Evolutionary conservation across 805 yeast genomes (phyloP).

Genomic region (Metschnikowia noctiluminum): DNA sequence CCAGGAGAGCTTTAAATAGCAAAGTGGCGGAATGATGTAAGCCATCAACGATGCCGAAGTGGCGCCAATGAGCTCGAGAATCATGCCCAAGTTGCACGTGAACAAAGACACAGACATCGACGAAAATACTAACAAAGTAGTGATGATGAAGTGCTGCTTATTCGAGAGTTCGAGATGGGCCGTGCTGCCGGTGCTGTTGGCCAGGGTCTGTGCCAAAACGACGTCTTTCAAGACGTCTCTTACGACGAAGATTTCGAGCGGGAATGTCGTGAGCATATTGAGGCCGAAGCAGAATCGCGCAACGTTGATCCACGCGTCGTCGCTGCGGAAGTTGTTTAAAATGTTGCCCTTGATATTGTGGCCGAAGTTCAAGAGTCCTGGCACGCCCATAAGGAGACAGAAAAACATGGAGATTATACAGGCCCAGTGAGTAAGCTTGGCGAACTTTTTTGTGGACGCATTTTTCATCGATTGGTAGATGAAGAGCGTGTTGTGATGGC

Average conservation of each 20-base stretch:
- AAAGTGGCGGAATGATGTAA: conserved; percentile 83
- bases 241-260: conserved; percentile 85
- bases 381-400: conserved; percentile 72
- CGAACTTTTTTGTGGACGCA: conserved; percentile 74
- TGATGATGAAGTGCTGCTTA: conserved; percentile 57
- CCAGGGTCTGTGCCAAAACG: conserved; percentile 24
- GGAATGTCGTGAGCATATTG: conserved; percentile 90
- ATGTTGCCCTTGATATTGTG: conserved; percentile 82
- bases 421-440: conserved; percentile 76
- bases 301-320: conserved; percentile 71
- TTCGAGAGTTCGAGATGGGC: conserved; percentile 41
- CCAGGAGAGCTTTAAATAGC: conserved; percentile 65
- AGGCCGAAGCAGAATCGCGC: conserved; percentile 90
- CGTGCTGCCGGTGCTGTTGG: conserved; percentile 15
- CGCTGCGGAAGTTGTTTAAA: conserved; percentile 77
- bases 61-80: conserved; percentile 87
- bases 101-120: conserved; percentile 75
- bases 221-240: conserved; percentile 80
- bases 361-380: conserved; percentile 75
- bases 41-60: conserved; percentile 93
- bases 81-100: conserved; percentile 87
- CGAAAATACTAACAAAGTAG: conserved; percentile 58
- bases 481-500: conserved; percentile 91
- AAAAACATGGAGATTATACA: conserved; percentile 78
- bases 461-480: conserved; percentile 79